Evolutionary conservation across 352 stramenopile genomes (phyloP).

Genomic region (Phytopythium montanum): DNA sequence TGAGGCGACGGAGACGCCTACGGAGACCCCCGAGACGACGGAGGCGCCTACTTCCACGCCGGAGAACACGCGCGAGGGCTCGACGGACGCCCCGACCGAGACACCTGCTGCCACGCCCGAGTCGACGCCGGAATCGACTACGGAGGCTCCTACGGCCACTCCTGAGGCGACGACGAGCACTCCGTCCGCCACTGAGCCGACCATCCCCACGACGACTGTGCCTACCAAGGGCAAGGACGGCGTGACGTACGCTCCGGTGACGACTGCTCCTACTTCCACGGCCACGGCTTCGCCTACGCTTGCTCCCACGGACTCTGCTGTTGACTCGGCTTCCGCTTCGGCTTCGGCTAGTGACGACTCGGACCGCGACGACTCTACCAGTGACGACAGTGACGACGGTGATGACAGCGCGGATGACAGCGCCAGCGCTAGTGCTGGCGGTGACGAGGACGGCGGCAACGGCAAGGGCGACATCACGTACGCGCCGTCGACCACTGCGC

Average conservation of each 20-base stretch:
- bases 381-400: slow-evolving; percentile 1
- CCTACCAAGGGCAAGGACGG: slow-evolving; percentile 3
- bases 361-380: slow-evolving; percentile 2
- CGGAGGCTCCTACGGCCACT: background rate
- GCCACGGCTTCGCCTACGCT: background rate
- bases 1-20: slow-evolving; percentile 1
- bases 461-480: slow-evolving; percentile 5
- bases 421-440: background rate
- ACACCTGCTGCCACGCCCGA: slow-evolving; percentile 1
- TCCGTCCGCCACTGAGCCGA: background rate
- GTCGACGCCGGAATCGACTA: background rate
- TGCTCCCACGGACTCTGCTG: background rate
- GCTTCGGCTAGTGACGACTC: background rate
- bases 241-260: background rate
- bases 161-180: background rate
- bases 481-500: background rate
- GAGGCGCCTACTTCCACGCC: background rate
- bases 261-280: background rate
- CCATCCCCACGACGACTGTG: background rate
- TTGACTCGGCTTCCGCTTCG: background rate
- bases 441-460: background rate
- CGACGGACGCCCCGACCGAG: background rate
- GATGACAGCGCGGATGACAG: background rate
- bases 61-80: slow-evolving; percentile 6
- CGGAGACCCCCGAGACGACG: background rate